Evolutionary conservation across 805 yeast genomes (phyloP).

Genomic region (Blastobotrys americana): DNA sequence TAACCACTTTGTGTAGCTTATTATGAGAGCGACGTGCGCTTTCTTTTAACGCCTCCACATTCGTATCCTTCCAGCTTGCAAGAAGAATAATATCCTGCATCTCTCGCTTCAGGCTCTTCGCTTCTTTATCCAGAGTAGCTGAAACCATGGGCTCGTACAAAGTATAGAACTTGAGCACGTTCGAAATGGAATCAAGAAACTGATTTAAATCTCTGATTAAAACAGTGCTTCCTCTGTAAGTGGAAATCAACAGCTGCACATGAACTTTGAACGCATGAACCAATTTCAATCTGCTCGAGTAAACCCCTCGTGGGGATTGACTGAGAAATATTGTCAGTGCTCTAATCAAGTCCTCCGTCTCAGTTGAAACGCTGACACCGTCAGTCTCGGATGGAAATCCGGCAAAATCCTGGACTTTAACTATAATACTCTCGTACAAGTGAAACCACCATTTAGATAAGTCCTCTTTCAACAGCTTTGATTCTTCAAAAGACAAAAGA

Average conservation of each 20-base stretch:
- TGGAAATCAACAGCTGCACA: constrained; percentile 28
- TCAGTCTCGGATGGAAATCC: constrained; percentile 12
- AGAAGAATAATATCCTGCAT: constrained; percentile 75
- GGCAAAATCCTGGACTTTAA: constrained; percentile 20
- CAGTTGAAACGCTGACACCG: constrained; percentile 18
- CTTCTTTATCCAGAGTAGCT: constrained; percentile 39
- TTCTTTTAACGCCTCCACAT: constrained; percentile 86
- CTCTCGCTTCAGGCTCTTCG: constrained; percentile 62
- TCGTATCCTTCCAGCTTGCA: constrained; percentile 97
- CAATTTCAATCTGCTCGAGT: constrained; percentile 47
- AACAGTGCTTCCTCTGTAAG: no score
- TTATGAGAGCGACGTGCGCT: constrained; percentile 88
- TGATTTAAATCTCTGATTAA: constrained; percentile 18
- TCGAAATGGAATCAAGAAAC: constrained; percentile 40
- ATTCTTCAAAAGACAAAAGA: constrained; percentile 57
- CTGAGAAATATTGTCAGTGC: constrained; percentile 72
- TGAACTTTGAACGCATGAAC: constrained; percentile 61
- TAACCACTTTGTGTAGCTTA: constrained; percentile 70
- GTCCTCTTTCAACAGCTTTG: constrained; percentile 36
- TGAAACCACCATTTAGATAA: constrained; percentile 89
- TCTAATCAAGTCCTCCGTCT: constrained; percentile 33
- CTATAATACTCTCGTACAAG: constrained; percentile 63
- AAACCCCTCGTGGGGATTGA: constrained; percentile 73
- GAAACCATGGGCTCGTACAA: constrained; percentile 54
- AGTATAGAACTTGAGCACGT: constrained; percentile 54